phyloP scores from a whole-genome alignment of 2,329 filamentous ascomycete species.

The Aurifilum marmelostoma region DNA sequence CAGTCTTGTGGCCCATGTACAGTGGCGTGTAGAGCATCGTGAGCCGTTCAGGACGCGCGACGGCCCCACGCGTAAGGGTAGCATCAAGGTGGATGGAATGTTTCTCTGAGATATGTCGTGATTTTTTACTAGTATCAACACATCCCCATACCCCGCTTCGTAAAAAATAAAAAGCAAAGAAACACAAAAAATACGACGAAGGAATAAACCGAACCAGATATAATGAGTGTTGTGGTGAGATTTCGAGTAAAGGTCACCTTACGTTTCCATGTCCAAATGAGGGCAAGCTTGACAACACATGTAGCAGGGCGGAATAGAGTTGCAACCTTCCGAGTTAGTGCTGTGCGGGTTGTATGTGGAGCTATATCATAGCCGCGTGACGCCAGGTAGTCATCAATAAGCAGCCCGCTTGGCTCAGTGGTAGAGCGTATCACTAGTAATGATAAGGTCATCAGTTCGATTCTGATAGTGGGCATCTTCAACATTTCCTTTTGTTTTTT shows the following conservation, averaged over 20 bases:
- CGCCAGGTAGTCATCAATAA: too few species aligned
- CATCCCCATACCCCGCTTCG: neutral
- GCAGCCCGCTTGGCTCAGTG: slow-evolving; percentile 28
- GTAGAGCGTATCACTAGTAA: slow-evolving; percentile 32
- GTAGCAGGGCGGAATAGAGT: neutral
- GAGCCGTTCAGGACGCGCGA: slow-evolving; percentile 22
- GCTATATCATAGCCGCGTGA: neutral
- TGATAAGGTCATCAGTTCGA: slow-evolving; percentile 30
- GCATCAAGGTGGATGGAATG: slow-evolving; percentile 16
- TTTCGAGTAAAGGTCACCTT: slow-evolving; percentile 6
- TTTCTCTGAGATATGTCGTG: neutral
- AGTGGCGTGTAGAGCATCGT: slow-evolving; percentile 3
- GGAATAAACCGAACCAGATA: neutral
- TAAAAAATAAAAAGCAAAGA: neutral
- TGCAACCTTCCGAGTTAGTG: too few species aligned
- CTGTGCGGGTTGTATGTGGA: too few species aligned
- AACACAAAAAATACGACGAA: neutral
- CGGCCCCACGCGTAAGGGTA: slow-evolving; percentile 22
- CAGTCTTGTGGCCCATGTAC: slow-evolving; percentile 3
- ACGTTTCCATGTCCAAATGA: neutral
- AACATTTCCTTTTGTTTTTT: neutral
- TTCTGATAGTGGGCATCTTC: slow-evolving; percentile 27
- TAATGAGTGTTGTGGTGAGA: slow-evolving; percentile 3
- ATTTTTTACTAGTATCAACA: neutral
- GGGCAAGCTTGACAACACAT: neutral